Conservation (phyloP, 495 filamentous ascomycete genomes). For the Trichoderma erinaceum region DNA sequence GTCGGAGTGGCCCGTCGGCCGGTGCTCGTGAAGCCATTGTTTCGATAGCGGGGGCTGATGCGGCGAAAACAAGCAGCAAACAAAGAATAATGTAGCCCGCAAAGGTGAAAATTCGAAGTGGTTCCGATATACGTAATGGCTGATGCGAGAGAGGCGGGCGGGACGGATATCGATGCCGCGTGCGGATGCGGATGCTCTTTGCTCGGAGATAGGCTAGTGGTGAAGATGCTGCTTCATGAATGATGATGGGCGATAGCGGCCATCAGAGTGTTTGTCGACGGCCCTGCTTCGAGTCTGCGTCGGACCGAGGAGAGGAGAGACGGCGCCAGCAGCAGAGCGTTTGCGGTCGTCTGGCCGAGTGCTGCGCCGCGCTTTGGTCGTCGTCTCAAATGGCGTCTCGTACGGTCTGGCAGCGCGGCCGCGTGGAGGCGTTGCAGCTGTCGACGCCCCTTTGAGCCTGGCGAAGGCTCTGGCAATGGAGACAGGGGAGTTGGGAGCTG, state of each 20-base stretch:
- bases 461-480: neutral
- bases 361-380: neutral
- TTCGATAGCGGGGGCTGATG: neutral
- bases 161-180: neutral
- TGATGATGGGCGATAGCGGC: neutral
- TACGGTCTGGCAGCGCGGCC: neutral
- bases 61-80: neutral
- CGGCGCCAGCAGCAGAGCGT: neutral
- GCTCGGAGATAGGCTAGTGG: neutral
- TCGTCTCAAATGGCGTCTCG: neutral
- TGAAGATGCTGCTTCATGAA: conserved; percentile 8
- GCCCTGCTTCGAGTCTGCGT: neutral
- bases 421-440: neutral
- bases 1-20: conserved; percentile 34
- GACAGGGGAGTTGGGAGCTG: neutral
- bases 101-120: neutral
- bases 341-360: neutral
- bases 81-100: neutral
- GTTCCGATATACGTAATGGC: neutral
- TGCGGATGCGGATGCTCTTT: neutral
- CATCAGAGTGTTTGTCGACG: neutral
- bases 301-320: neutral
- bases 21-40: conserved; percentile 42
- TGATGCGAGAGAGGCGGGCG: neutral
- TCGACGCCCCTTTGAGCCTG: neutral